Conservation (phyloP, 257 asterid genomes). For the Marsdenia floribunda region DNA sequence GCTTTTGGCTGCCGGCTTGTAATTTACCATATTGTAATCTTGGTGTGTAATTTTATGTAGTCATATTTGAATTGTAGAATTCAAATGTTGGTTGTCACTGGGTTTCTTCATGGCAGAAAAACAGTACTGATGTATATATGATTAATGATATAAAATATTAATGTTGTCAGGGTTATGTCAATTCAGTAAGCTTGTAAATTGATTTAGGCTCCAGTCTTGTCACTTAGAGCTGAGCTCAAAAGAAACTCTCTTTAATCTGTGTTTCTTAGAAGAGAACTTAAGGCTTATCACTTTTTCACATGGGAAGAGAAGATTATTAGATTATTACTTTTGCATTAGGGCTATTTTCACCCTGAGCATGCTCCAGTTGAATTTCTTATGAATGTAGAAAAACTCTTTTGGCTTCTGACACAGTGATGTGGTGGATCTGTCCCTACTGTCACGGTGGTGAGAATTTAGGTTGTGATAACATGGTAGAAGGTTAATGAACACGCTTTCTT, state of each 20-base stretch:
- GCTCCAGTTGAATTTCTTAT: slow-evolving; percentile 1
- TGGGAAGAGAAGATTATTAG: not conserved
- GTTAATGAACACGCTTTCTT: not conserved
- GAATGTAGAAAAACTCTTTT: not conserved
- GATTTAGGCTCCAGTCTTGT: not conserved
- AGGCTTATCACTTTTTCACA: not conserved
- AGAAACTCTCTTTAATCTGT: not conserved
- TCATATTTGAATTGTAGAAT: not conserved
- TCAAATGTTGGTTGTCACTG: not conserved
- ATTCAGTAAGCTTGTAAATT: not conserved
- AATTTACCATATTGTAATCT: not conserved
- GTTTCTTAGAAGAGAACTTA: not conserved
- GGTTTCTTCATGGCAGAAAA: not conserved
- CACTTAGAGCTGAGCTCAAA: too few relatives aligned
- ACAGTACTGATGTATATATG: not conserved
- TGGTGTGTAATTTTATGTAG: not conserved
- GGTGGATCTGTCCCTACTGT: not conserved
- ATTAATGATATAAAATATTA: not conserved
- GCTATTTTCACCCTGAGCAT: not conserved
- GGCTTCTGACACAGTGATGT: too few relatives aligned
- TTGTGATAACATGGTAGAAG: not conserved
- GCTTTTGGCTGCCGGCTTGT: not conserved
- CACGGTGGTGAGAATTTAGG: not conserved
- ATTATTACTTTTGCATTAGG: not conserved
- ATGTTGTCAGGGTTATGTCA: not conserved